These are phyloP conservation scores for Pyrenophora graminea DNA, from an alignment of 2,329 filamentous ascomycete species.

Conservation along the genomic window DNA sequence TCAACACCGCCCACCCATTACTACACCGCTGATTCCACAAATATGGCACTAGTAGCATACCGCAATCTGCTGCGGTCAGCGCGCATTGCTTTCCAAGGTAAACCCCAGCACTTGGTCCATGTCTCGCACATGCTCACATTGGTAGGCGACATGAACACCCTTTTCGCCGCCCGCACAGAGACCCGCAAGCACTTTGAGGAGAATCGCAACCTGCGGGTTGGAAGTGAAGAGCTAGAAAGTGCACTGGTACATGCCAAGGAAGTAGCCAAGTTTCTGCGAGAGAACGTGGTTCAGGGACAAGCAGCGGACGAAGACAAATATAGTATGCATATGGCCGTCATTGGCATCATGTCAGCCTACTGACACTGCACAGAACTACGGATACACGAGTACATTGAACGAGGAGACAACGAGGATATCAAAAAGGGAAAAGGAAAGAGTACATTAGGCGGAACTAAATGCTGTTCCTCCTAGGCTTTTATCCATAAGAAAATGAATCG, in stretches of 20 bases:
- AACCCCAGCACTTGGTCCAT: background rate
- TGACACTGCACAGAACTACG: conserved; percentile 65
- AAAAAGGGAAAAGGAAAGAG: conserved; percentile 62
- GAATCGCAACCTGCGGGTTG: conserved; percentile 63
- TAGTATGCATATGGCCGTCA: conserved; percentile 59
- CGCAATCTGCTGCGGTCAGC: conserved; percentile 79
- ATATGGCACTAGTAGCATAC: conserved; percentile 75
- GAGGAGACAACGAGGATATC: conserved; percentile 90
- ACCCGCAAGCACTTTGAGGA: conserved; percentile 75
- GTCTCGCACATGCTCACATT: conserved; percentile 2
- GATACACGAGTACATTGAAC: conserved; percentile 89
- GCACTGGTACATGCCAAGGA: conserved; percentile 80
- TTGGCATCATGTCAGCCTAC: conserved; percentile 1
- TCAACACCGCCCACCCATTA: background rate
- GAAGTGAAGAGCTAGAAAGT: conserved; percentile 62
- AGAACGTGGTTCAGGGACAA: conserved; percentile 87
- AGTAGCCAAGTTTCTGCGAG: conserved; percentile 75
- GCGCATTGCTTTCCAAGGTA: conserved; percentile 82
- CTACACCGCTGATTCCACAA: conserved; percentile 15
- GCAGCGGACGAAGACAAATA: conserved; percentile 57
- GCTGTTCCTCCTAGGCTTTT: conserved; percentile 45
- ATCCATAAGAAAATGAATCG: conserved; percentile 26
- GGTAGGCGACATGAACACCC: conserved; percentile 70
- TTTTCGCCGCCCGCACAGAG: conserved; percentile 71
- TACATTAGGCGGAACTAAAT: conserved; percentile 45